These are phyloP conservation scores for Globisporangium acanthophoron DNA, from an alignment of 352 stramenopile genomes.

Conservation along the genomic window DNA sequence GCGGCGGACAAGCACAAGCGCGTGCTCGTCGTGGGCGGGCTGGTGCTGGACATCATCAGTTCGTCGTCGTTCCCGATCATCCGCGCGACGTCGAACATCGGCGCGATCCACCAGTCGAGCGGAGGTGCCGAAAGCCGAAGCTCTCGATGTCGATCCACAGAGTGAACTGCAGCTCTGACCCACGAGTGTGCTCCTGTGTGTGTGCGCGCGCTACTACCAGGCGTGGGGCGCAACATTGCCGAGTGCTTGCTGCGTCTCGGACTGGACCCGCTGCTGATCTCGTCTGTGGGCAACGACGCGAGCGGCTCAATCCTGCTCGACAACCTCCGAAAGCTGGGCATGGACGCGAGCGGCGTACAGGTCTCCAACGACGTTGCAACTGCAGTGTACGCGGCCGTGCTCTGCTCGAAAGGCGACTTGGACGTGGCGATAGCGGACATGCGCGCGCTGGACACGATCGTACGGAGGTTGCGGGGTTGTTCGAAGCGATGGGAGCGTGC, in stretches of 20 bases:
- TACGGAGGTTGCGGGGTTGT: slow-evolving; percentile 16
- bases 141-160: too few relatives aligned
- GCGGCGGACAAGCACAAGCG: slow-evolving; percentile 12
- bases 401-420: slow-evolving; percentile 73
- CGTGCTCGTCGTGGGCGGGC: slow-evolving; percentile 82
- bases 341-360: slow-evolving; percentile 56
- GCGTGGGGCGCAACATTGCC: slow-evolving; percentile 91
- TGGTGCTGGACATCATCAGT: slow-evolving; percentile 87
- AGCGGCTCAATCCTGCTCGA: slow-evolving; percentile 68
- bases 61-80: slow-evolving; percentile 61
- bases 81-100: slow-evolving; percentile 84
- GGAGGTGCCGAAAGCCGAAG: slow-evolving; percentile 32
- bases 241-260: slow-evolving; percentile 80
- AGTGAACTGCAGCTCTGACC: neutral
- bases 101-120: slow-evolving; percentile 73
- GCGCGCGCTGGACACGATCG: slow-evolving; percentile 69
- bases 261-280: slow-evolving; percentile 67
- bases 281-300: slow-evolving; percentile 71
- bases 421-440: slow-evolving; percentile 86
- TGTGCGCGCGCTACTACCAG: slow-evolving; percentile 17
- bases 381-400: slow-evolving; percentile 82
- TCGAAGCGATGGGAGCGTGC: neutral
- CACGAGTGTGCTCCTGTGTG: neutral
- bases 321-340: slow-evolving; percentile 50
- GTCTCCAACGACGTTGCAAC: slow-evolving; percentile 50